Conservation (phyloP, 2,329 filamentous ascomycete genomes). For the Botrytis pseudocinerea region DNA sequence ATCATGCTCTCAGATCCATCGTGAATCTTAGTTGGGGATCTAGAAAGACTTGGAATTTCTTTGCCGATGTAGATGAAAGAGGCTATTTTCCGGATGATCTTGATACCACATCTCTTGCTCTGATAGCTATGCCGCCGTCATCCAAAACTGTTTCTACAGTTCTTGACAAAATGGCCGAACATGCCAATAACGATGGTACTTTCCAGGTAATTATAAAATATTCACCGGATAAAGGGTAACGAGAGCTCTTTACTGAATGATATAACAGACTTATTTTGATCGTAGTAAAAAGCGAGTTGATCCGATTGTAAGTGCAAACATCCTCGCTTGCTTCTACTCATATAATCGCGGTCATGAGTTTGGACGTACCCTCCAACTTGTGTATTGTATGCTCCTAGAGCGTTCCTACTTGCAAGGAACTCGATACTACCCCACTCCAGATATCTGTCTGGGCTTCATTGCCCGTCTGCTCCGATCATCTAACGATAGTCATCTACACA, state of each 20-base stretch:
- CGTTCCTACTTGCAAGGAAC: neutral
- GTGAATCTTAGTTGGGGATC: neutral
- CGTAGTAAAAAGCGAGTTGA: neutral
- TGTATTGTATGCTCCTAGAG: neutral
- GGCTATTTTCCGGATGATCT: neutral
- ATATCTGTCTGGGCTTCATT: neutral
- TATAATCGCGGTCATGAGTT: neutral
- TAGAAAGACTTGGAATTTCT: neutral
- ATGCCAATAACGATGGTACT: neutral
- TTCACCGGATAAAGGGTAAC: too few species aligned
- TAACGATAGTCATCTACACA: neutral
- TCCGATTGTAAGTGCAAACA: neutral
- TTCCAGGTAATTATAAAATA: neutral
- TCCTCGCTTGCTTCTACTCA: neutral
- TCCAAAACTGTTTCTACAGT: neutral
- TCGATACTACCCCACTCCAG: neutral
- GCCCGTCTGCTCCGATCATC: neutral
- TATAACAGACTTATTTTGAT: neutral
- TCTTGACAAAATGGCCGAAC: neutral
- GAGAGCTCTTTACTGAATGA: neutral
- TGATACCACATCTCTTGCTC: neutral
- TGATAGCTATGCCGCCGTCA: neutral
- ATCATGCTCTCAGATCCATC: neutral
- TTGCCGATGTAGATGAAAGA: neutral
- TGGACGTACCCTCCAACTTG: neutral